Conservation (phyloP, 2,329 filamentous ascomycete species). For the Penicillium rolfsii region DNA sequence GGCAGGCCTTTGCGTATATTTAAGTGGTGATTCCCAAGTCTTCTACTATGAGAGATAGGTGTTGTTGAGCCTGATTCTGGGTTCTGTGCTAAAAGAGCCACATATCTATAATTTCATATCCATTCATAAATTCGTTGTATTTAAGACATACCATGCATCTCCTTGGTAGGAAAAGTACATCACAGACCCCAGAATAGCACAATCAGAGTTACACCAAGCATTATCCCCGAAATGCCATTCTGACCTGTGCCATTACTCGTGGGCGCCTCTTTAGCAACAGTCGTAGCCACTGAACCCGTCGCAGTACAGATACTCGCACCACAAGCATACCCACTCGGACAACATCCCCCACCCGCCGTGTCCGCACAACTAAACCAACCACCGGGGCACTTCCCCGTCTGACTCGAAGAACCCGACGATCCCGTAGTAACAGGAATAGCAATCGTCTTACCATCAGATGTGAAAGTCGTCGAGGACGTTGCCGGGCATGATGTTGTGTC, state of each 20-base stretch:
- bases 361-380: slow-evolving; percentile 78
- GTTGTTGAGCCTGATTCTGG: slow-evolving; percentile 63
- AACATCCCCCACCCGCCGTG: slow-evolving; percentile 76
- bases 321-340: slow-evolving; percentile 75
- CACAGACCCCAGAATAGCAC: not conserved
- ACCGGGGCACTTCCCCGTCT: slow-evolving; percentile 63
- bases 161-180: not conserved
- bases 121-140: not conserved
- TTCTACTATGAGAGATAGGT: slow-evolving; percentile 60
- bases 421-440: slow-evolving; percentile 60
- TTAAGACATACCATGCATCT: not conserved
- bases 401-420: slow-evolving; percentile 38
- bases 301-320: slow-evolving; percentile 70
- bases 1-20: not conserved
- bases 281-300: slow-evolving; percentile 56
- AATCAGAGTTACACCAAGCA: not conserved
- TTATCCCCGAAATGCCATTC: not conserved
- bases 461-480: slow-evolving; percentile 68
- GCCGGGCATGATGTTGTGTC: slow-evolving; percentile 75
- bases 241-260: slow-evolving; percentile 15
- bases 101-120: not conserved
- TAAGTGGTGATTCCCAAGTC: slow-evolving; percentile 50
- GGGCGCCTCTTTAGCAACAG: slow-evolving; percentile 46
- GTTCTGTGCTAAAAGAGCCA: no score
- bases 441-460: slow-evolving; percentile 68